phyloP scores from a whole-genome alignment of 225 moss, liverwort and hornwort species.

The Thuidium tamariscinum region DNA sequence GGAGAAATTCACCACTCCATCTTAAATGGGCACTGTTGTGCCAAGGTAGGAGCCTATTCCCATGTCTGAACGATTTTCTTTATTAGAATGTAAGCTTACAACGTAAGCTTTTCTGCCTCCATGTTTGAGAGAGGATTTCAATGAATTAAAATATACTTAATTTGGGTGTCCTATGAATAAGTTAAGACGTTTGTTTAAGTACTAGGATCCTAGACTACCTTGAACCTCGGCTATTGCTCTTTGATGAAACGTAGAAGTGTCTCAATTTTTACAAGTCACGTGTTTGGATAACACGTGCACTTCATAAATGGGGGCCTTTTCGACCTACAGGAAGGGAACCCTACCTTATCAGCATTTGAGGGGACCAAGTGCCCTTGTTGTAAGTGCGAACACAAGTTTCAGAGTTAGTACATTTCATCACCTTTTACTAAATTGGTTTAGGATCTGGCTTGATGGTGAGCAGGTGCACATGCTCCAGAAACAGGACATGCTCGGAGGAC shows the following conservation, averaged over 20 bases:
- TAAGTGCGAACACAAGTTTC: neutral
- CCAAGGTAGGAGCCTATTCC: neutral
- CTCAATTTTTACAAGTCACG: neutral
- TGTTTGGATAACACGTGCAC: neutral
- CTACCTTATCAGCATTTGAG: neutral
- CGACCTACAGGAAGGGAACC: neutral
- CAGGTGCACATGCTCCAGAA: constrained; percentile 10
- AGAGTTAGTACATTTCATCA: neutral
- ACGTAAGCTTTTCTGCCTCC: neutral
- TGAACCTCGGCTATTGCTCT: neutral
- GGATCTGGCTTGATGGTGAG: neutral
- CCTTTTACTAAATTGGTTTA: neutral
- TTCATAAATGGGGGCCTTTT: neutral
- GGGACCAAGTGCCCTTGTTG: neutral
- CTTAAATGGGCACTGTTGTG: neutral
- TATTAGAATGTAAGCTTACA: neutral
- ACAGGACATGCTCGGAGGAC: neutral
- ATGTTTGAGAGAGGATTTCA: neutral
- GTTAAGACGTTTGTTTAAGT: neutral
- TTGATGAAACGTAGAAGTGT: neutral
- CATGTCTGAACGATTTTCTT: neutral
- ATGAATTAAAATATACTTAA: neutral
- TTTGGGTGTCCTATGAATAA: neutral
- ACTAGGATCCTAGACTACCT: neutral
- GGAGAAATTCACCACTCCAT: neutral